A percentile compares a stretch with the other conserved stretches of the same genome.
Conservation (phyloP, 2,329 filamentous ascomycete genomes). For the Lachnellula occidentalis region DNA sequence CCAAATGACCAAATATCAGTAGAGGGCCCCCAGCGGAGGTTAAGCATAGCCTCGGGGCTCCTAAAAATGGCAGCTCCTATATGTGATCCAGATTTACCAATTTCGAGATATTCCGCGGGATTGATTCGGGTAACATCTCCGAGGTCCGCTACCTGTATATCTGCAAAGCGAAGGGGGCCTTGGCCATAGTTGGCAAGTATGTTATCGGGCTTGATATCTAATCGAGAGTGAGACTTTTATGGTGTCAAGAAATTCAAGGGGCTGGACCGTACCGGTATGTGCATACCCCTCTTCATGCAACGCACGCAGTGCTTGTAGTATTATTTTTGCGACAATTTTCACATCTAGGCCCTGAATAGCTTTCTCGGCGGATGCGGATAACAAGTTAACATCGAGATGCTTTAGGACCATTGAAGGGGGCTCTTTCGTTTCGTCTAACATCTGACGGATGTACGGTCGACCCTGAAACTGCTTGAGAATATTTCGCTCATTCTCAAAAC, state of each 20-base stretch:
- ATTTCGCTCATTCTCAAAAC: slow-evolving; percentile 23
- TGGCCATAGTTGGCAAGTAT: slow-evolving; percentile 33
- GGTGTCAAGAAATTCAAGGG: slow-evolving; percentile 9
- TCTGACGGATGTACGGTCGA: slow-evolving; percentile 17
- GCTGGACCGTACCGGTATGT: slow-evolving; percentile 20
- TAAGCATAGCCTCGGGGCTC: slow-evolving; percentile 33
- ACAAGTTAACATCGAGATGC: slow-evolving; percentile 19
- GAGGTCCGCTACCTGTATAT: slow-evolving; percentile 32
- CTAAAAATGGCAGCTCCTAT: slow-evolving; percentile 35
- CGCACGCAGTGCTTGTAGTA: slow-evolving; percentile 19
- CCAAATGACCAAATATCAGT: slow-evolving; percentile 39
- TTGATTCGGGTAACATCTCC: slow-evolving; percentile 23
- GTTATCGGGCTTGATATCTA: slow-evolving; percentile 33
- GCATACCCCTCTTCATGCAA: slow-evolving; percentile 23
- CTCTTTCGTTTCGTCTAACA: slow-evolving; percentile 22
- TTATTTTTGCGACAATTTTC: slow-evolving; percentile 20
- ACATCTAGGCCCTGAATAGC: slow-evolving; percentile 15
- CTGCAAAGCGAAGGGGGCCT: slow-evolving; percentile 28
- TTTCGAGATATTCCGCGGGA: slow-evolving; percentile 19
- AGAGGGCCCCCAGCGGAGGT: slow-evolving; percentile 32
- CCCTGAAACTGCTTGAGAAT: slow-evolving; percentile 19
- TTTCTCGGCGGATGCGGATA: slow-evolving; percentile 17
- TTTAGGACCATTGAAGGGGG: slow-evolving; percentile 21
- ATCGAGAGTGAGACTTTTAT: slow-evolving; percentile 17
- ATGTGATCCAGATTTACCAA: slow-evolving; percentile 16